A percentile compares a stretch with the other conserved stretches of the same genome.
These are phyloP conservation scores for Zizania palustris DNA, from an alignment of 202 grass and related monocot species.

Conservation along the genomic window DNA sequence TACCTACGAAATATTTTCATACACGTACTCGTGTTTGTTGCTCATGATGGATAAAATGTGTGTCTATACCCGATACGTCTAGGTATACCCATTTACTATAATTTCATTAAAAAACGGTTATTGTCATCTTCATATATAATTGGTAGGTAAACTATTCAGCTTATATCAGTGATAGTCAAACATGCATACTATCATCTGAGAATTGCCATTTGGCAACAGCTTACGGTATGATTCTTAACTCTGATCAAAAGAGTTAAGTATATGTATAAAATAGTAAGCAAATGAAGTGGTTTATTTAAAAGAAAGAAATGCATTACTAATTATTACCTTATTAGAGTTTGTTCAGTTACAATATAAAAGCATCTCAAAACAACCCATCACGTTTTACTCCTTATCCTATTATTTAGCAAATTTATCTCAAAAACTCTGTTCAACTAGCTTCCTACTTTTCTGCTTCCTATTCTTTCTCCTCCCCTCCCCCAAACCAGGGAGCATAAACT, in stretches of 20 bases:
- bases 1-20: no score
- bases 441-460: no score
- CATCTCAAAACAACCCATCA: no score
- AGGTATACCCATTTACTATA: neutral
- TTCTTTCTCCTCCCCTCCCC: no score
- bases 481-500: no score
- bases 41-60: no score
- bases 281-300: neutral
- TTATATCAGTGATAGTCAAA: no score
- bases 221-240: slow-evolving; percentile 6
- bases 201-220: neutral
- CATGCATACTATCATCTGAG: neutral
- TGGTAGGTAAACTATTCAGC: neutral
- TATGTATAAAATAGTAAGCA: slow-evolving; percentile 23
- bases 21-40: no score
- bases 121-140: slow-evolving; percentile 17
- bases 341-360: slow-evolving; percentile 4
- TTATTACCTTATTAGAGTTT: slow-evolving; percentile 2
- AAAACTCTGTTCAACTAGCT: no score
- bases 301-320: neutral
- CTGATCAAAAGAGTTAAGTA: neutral
- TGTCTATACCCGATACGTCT: no score
- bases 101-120: slow-evolving; percentile 4
- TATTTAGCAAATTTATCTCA: no score
- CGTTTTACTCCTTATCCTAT: no score